Conservation (phyloP, 2,329 filamentous ascomycete genomes). For the Metarhizium album region DNA sequence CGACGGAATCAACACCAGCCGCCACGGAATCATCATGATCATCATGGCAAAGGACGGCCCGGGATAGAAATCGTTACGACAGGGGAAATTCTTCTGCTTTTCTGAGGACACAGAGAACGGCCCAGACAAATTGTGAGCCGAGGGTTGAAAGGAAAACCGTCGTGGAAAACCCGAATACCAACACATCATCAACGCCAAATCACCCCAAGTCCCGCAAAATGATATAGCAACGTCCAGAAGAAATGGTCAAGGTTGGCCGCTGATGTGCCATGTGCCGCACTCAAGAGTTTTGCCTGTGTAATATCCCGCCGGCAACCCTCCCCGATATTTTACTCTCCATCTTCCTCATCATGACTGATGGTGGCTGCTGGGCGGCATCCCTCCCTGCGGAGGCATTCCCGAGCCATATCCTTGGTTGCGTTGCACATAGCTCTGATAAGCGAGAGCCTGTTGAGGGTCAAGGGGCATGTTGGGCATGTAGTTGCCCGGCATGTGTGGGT, state of each 20-base stretch:
- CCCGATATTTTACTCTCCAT: background rate
- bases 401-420: conserved; percentile 60
- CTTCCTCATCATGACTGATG: conserved; percentile 55
- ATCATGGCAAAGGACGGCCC: background rate
- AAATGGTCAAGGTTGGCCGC: conserved; percentile 16
- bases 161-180: conserved; percentile 17
- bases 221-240: conserved; percentile 23
- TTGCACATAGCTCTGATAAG: conserved; percentile 76
- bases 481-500: conserved; percentile 50
- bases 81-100: background rate
- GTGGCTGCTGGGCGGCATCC: conserved; percentile 73
- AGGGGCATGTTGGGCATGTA: conserved; percentile 56
- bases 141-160: conserved; percentile 2
- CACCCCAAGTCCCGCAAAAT: conserved; percentile 27
- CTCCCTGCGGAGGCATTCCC: conserved; percentile 64
- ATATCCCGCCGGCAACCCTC: background rate
- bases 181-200: conserved; percentile 32
- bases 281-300: background rate
- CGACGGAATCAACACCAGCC: background rate
- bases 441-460: conserved; percentile 68
- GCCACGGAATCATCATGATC: background rate
- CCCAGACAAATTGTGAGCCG: background rate
- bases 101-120: background rate
- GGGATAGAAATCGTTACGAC: background rate
- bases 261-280: conserved; percentile 4